A percentile compares a stretch with the other conserved stretches of the same genome.
Conservation (phyloP, 2,329 filamentous ascomycete genomes). For the Pseudogymnoascus sp. region DNA sequence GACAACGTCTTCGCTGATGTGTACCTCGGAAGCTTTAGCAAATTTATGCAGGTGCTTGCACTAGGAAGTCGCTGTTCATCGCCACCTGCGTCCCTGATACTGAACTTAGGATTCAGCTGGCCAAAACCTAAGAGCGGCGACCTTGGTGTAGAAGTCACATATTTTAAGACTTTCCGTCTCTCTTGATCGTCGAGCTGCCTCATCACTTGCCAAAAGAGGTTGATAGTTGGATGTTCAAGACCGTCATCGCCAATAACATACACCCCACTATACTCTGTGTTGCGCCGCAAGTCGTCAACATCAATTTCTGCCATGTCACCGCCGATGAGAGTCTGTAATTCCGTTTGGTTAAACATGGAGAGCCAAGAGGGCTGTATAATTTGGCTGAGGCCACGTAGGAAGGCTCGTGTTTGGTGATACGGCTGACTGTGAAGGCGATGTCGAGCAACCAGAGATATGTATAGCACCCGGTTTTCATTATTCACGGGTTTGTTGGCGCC, state of each 20-base stretch:
- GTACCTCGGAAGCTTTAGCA: conserved; percentile 87
- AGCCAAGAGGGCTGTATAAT: conserved; percentile 93
- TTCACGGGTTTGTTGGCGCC: conserved; percentile 74
- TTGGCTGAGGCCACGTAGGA: conserved; percentile 73
- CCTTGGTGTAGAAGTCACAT: conserved; percentile 87
- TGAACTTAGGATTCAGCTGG: conserved; percentile 77
- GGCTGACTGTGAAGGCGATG: conserved; percentile 80
- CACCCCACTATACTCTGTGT: conserved; percentile 81
- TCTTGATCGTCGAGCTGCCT: conserved; percentile 65
- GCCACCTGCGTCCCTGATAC: conserved; percentile 72
- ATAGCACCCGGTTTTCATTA: conserved; percentile 87
- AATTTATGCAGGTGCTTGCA: conserved; percentile 91
- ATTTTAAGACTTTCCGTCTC: conserved; percentile 80
- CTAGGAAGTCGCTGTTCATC: conserved; percentile 78
- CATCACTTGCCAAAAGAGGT: conserved; percentile 90
- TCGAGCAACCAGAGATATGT: conserved; percentile 83
- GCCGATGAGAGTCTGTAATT: conserved; percentile 86
- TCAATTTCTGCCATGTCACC: conserved; percentile 82
- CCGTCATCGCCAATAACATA: conserved; percentile 87
- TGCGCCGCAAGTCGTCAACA: conserved; percentile 71
- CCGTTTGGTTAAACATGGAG: conserved; percentile 96
- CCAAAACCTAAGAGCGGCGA: conserved; percentile 85
- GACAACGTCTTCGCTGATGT: conserved; percentile 54
- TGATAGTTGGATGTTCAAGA: conserved; percentile 74
- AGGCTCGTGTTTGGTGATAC: conserved; percentile 72